Base-by-base conservation (phyloP, 75 land plant genomes). In the Sequoia sempervirens region DNA sequence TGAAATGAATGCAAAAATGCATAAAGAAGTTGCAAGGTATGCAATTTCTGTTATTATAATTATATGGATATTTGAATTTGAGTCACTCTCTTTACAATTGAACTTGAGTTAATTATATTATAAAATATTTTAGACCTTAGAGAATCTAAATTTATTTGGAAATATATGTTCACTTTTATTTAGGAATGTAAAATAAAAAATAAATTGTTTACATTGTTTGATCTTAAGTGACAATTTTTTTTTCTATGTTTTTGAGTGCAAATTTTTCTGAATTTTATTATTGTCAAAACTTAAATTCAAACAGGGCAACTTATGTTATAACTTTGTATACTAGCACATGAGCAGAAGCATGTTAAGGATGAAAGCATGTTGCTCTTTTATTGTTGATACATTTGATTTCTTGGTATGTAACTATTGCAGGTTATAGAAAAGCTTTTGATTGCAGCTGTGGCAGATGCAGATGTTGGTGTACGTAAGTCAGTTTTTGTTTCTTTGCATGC, bases 361-460 rank as follows among this genome's bases (percentile, higher is more conserved):
- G 80, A 78, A 43, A n/a, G 32, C 5, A 26, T 26, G 52, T 78
- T n/a, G 23, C 30, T 78, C 28, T 78, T n/a, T 41, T 78, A 37
- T 45, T 78, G 13, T 78, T 78, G 73, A 70, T 70, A 3, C 34
- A 13, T 32, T 5, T 40, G 40, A 78, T 79, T 26, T 41, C 70
- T 78, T 80, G 79, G 18, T 83, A 10, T 81, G 13, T 36, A 1
- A 12, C 72, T 73, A 23, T 40, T 88, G 84, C 94, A 98, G 99
- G 91, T 98, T 84, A 90, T 98, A 88, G 99, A 92, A 37, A 96
- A 96, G 81, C 99, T 98, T 86, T 92, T 98, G 26, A 91, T 95
- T 86, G 92, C 96, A 50, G 99, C 99, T 43, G 94, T 98, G 79
- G 94, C 99, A 83, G 99, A 98, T 96, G 86, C 97, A 75, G 99